Conservation (phyloP, 306 rosid species). For the Adenanthera pavonina region DNA sequence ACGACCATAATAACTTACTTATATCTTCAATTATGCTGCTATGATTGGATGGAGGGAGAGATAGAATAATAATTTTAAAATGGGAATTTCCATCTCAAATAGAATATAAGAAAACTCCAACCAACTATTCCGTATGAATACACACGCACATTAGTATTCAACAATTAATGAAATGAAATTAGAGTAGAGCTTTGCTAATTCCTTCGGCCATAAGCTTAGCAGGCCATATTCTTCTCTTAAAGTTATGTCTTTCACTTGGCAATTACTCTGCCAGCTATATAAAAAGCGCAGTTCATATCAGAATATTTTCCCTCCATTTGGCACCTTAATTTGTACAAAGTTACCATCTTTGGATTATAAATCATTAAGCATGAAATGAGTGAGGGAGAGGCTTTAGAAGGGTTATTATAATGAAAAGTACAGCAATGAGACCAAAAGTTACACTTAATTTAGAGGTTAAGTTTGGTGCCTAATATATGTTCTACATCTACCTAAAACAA, state of each 20-base stretch:
- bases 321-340: not conserved
- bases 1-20: not conserved
- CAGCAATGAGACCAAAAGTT: not conserved
- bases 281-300: not conserved
- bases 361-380: not conserved
- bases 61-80: not conserved
- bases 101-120: not conserved
- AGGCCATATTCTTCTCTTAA: not conserved
- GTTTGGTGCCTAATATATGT: not conserved
- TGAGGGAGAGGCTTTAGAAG: not conserved
- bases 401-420: not conserved
- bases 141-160: not conserved
- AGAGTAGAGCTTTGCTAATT: too few relatives aligned
- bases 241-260: not conserved
- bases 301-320: not conserved
- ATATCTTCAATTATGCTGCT: slow-evolving; percentile 21
- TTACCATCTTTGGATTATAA: not conserved
- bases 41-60: not conserved
- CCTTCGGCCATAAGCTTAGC: not conserved
- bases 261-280: not conserved
- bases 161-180: too few relatives aligned
- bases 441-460: not conserved
- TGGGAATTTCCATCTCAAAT: not conserved
- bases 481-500: not conserved
- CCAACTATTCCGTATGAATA: not conserved